Conservation (phyloP, 2,329 filamentous ascomycete species). For the Ophiocordyceps camponoti-leonardi region DNA sequence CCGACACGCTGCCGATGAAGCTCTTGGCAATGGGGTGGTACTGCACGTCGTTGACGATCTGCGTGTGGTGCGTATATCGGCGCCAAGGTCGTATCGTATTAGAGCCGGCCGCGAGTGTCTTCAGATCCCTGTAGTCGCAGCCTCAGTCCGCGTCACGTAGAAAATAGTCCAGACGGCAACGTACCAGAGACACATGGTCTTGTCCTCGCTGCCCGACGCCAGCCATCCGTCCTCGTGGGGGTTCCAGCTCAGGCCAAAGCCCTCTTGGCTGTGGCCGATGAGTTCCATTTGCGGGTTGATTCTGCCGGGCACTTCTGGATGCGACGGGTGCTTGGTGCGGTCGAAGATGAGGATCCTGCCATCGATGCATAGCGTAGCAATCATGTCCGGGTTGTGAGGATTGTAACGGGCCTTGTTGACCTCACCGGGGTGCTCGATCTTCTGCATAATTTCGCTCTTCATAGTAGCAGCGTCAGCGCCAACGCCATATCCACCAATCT, state of each 20-base stretch:
- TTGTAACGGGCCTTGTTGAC: slow-evolving; percentile 98
- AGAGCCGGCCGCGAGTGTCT: slow-evolving; percentile 51
- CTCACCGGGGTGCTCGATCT: slow-evolving; percentile 89
- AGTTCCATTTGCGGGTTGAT: slow-evolving; percentile 74
- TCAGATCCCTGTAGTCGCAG: slow-evolving; percentile 50
- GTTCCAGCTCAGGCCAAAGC: slow-evolving; percentile 87
- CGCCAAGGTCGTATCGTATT: slow-evolving; percentile 53
- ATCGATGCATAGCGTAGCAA: slow-evolving; percentile 82
- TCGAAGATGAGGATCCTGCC: slow-evolving; percentile 87
- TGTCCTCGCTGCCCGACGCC: slow-evolving; percentile 81
- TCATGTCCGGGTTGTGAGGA: slow-evolving; percentile 91
- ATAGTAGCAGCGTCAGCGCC: slow-evolving; percentile 52
- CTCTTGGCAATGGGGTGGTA: slow-evolving; percentile 75
- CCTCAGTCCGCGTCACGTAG: neutral
- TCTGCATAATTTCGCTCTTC: slow-evolving; percentile 84
- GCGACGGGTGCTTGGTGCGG: slow-evolving; percentile 76
- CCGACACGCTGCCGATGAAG: slow-evolving; percentile 84
- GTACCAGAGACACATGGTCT: slow-evolving; percentile 80
- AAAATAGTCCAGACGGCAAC: slow-evolving; percentile 7
- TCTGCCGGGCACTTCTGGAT: slow-evolving; percentile 44
- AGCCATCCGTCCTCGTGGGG: slow-evolving; percentile 67
- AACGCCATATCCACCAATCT: slow-evolving; percentile 85
- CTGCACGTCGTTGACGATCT: slow-evolving; percentile 93
- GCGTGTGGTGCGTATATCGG: slow-evolving; percentile 72
- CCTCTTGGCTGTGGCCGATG: slow-evolving; percentile 70